Evolutionary conservation across 2,329 filamentous ascomycete genomes (phyloP), one percentile per base, ranked within the genome.

Genomic region (Xylaria sp.): DNA sequence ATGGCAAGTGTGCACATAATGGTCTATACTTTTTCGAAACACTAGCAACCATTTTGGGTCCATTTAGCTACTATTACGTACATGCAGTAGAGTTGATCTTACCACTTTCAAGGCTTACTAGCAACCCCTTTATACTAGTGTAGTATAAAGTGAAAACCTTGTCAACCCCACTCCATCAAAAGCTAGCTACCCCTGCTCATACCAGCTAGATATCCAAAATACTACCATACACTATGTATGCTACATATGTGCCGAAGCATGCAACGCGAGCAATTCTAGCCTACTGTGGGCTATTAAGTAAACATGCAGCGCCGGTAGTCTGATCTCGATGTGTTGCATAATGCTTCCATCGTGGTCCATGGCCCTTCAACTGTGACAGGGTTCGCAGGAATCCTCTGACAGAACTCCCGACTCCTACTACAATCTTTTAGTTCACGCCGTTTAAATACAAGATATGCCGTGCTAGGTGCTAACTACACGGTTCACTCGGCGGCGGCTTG

Each of bases 121-220:
- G 45, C n/a, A 51, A 51, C 47, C 27, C 47, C 27, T 31, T 50
- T 50, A 5, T 7, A n/a, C n/a, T n/a, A n/a, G n/a, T n/a, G n/a
- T n/a, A n/a, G n/a, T n/a, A n/a, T n/a, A n/a, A n/a, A n/a, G 47
- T 49, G 4, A 11, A n/a, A 50, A 31, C 27, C 47, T 50, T 50
- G 27, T 51, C 49, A n/a, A 51, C 49, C 17, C 49, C 49, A 50
- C 47, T 49, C 29, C 27, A n/a, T 20, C 49, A 51, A 33, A n/a
- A 20, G 27, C 11, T 45, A 10, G n/a, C 25, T 20, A n/a, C 31
- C 49, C 49, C 31, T 53, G 29, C 27, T 53, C 10, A 50, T 17
- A 27, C 22, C 15, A 49, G 45, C 45, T 49, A 2, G 11, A 49
- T 49, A 6, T 15, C 45, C 5, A 13, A 4, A 15, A 49, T 42